Evolutionary conservation across 1,284 basidiomycete species (phyloP), one percentile per base, ranked within the genome.

Genomic region (Apiotrichum sp.): DNA sequence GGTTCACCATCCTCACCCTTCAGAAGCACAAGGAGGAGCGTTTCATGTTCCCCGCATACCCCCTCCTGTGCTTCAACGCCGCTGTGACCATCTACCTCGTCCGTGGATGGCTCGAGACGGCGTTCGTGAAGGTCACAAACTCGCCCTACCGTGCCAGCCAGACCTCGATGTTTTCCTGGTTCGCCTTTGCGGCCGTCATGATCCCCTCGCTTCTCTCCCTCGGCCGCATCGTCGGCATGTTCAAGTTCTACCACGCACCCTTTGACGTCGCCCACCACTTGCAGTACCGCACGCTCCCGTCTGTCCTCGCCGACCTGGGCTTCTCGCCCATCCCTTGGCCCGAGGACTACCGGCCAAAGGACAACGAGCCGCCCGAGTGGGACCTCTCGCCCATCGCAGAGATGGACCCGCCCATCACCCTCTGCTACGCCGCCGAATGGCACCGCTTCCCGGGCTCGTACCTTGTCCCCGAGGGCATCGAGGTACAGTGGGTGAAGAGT

Each of bases 1-100:
- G 96, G 93, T 69, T 88, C 47, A 81, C 74, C 3, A 84, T 96
- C 62, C 78, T 99, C 61, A 85, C 83, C 7, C 61, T 80, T 2
- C 96, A 98, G 76, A 77, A 87, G 5, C 96, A 98, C 78, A 98
- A 98, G 78, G 96, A 99, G 75, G 96, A 98, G 73, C 82, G 96
- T 31, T 98, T 99, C 79, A 88, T 98, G 86, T 98, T 86, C 76
- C 95, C 96, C 1, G 86, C 85, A 1, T 98, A 97, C 75, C 87
- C 92, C 0, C 77, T 98, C 45, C 77, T 98, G 52, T 91, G 89
- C 72, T 89, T 98, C 78, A 98, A 98, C 73, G 95, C 92, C 1
- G 91, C 91, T 3, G 86, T 93, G 32, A 80, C 85, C 36, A 65
- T 96, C 32, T 93, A 88, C 77, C 80, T 97, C 36, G 66, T 88